These are phyloP conservation scores for Rubia peregrina DNA, from an alignment of 305 asterid species.

Conservation along the genomic window DNA sequence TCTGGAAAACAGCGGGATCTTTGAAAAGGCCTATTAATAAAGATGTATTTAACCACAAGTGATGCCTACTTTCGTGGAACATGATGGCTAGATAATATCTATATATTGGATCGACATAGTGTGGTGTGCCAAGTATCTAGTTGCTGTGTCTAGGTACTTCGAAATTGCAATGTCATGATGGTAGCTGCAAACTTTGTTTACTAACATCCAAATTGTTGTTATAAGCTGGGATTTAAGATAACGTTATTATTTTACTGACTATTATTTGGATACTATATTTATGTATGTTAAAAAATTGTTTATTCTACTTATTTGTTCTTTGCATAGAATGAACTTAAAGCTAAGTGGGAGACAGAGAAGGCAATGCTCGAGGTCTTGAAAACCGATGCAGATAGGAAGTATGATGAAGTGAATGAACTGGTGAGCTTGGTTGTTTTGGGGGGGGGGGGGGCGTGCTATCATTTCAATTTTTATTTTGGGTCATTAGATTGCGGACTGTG, in stretches of 20 bases:
- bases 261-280: too few relatives aligned
- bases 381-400: slow-evolving; percentile 69
- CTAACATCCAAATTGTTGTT: neutral
- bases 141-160: neutral
- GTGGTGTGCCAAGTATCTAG: neutral
- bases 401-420: slow-evolving; percentile 68
- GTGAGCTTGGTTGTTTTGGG: slow-evolving; percentile 9
- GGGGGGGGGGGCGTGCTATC: neutral
- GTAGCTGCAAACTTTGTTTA: neutral
- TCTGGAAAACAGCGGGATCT: too few relatives aligned
- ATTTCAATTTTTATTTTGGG: neutral
- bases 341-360: slow-evolving; percentile 72
- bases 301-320: neutral
- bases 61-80: neutral
- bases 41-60: neutral
- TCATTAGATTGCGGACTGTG: neutral
- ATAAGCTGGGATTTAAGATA: neutral
- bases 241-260: neutral
- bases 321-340: slow-evolving; percentile 61
- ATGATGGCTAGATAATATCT: neutral
- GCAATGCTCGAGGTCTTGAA: slow-evolving; percentile 58
- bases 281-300: neutral
- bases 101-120: neutral
- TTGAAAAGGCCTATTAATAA: neutral
- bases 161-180: neutral